Conservation (phyloP, 257 asterid genomes). For the Buddleja alternifolia region DNA sequence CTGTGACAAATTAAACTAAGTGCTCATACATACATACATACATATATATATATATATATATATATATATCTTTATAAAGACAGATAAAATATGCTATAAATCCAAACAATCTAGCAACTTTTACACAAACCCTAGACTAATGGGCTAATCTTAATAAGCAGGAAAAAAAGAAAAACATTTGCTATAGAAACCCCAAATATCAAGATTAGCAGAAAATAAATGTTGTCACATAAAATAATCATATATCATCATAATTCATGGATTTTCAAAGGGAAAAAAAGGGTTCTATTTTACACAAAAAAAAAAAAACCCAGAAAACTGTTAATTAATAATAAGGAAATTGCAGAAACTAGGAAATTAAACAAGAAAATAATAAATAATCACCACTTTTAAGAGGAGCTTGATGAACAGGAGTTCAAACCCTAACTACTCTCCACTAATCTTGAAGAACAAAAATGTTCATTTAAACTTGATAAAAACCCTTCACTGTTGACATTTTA, state of each 20-base stretch:
- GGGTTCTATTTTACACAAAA: neutral
- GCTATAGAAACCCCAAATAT: neutral
- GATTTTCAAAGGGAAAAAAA: slow-evolving; percentile 14
- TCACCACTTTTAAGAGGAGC: neutral
- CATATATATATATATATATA: too few species aligned
- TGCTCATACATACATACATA: neutral
- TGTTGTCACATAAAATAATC: slow-evolving; percentile 28
- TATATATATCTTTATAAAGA: slow-evolving; percentile 25
- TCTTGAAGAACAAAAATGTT: neutral
- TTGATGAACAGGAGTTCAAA: slow-evolving; percentile 1
- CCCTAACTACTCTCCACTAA: slow-evolving; percentile 33
- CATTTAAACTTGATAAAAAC: too few species aligned
- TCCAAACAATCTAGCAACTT: slow-evolving; percentile 12
- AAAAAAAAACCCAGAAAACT: neutral
- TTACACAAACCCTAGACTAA: slow-evolving; percentile 44
- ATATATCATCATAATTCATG: slow-evolving; percentile 3
- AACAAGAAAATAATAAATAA: neutral
- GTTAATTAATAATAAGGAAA: neutral
- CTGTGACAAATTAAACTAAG: slow-evolving; percentile 18
- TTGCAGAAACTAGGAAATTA: neutral
- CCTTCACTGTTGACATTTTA: too few species aligned
- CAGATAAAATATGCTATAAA: slow-evolving; percentile 24
- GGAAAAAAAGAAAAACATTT: slow-evolving; percentile 26
- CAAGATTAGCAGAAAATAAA: slow-evolving; percentile 8
- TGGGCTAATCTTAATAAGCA: slow-evolving; percentile 27